Conservation (phyloP, 768 basidiomycete genomes). For the Suillus discolor region DNA sequence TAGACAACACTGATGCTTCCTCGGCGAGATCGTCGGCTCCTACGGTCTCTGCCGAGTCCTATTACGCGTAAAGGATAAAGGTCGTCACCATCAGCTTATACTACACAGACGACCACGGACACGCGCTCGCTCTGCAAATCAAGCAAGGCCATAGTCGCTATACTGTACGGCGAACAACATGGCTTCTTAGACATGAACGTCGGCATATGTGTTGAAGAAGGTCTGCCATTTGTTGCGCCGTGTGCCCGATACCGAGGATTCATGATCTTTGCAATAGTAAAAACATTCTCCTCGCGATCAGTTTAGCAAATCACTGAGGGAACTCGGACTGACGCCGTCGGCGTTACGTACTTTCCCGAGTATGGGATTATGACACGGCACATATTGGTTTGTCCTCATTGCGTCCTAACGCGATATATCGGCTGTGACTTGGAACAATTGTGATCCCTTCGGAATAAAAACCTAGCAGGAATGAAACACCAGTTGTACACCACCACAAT, state of each 20-base stretch:
- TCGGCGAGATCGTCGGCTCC: constrained; percentile 30
- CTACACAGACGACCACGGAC: constrained; percentile 19
- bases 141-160: constrained; percentile 12
- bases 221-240: constrained; percentile 1
- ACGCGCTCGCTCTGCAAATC: not conserved
- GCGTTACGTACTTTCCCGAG: constrained; percentile 55
- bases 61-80: constrained; percentile 29
- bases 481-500: not conserved
- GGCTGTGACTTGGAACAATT: not conserved
- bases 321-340: constrained; percentile 88
- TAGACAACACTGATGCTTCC: constrained; percentile 34
- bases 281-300: constrained; percentile 74
- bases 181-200: constrained; percentile 3
- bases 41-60: constrained; percentile 24
- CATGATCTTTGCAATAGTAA: constrained; percentile 46
- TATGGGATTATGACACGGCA: constrained; percentile 1
- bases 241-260: not conserved
- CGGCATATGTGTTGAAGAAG: constrained; percentile 12
- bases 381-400: constrained; percentile 43
- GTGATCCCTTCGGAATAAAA: not conserved
- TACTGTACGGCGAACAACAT: constrained; percentile 14
- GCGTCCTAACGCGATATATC: constrained; percentile 34
- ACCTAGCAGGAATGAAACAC: not conserved
- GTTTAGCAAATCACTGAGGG: constrained; percentile 77
- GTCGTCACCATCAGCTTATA: constrained; percentile 28